Evolutionary conservation across 208 protist species (phyloP).

Genomic region (Polymyxa betae): DNA sequence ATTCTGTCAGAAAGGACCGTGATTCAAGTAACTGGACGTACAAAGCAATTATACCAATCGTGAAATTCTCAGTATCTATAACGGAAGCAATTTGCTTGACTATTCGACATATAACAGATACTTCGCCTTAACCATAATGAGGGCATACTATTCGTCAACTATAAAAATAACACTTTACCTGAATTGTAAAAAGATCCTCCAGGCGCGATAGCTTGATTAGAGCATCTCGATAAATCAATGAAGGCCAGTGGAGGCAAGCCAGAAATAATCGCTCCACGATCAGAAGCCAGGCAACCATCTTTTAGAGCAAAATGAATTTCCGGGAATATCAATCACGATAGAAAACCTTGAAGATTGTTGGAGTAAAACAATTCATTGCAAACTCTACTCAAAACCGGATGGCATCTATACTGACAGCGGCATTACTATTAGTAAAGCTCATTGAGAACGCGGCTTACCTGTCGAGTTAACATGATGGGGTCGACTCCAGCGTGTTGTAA

Average conservation of each 20-base stretch:
- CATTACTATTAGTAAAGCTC: neutral
- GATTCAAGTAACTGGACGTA: neutral
- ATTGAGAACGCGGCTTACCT: neutral
- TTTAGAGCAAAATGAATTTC: neutral
- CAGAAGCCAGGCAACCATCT: neutral
- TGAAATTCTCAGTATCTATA: neutral
- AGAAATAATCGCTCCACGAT: slow-evolving; percentile 3
- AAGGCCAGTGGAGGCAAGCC: neutral
- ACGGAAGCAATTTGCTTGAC: neutral
- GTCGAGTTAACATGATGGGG: neutral
- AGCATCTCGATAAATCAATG: neutral
- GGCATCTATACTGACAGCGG: slow-evolving; percentile 36
- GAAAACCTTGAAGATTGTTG: neutral
- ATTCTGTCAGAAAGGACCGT: neutral
- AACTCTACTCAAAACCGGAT: neutral
- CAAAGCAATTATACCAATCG: slow-evolving; percentile 35
- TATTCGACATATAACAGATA: neutral
- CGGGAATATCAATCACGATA: neutral
- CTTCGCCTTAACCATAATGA: neutral
- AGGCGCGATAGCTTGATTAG: neutral
- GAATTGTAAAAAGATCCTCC: slow-evolving; percentile 30
- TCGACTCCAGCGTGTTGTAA: neutral
- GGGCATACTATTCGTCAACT: neutral
- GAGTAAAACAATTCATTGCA: slow-evolving; percentile 39
- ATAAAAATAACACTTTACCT: neutral